A percentile compares a stretch with the other conserved stretches of the same genome.
Evolutionary conservation across 352 stramenopile species (phyloP).

Genomic region (Phytopythium chamaehyphon): DNA sequence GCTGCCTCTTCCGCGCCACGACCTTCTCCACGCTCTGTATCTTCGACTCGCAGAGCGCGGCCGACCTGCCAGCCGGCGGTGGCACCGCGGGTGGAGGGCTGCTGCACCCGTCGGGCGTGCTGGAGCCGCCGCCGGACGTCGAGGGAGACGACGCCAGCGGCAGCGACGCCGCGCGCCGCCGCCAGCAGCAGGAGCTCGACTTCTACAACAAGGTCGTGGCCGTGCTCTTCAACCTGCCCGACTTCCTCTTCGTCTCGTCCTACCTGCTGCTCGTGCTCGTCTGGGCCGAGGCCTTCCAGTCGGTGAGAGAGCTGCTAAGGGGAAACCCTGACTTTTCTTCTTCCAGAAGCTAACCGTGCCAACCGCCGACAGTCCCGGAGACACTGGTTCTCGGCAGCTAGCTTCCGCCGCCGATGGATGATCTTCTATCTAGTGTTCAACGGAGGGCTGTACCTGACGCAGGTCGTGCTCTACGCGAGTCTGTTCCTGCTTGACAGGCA

Average conservation of each 20-base stretch:
- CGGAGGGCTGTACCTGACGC: conserved; percentile 79
- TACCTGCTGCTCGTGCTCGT: conserved; percentile 90
- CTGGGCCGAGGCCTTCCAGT: conserved; percentile 89
- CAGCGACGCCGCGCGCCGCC: conserved; percentile 11
- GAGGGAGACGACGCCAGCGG: conserved; percentile 12
- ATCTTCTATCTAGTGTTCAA: conserved; percentile 93
- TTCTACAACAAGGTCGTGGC: conserved; percentile 91
- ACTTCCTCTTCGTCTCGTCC: conserved; percentile 89
- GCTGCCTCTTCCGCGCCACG: conserved; percentile 80
- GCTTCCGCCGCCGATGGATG: conserved; percentile 87
- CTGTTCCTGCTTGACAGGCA: conserved; percentile 85
- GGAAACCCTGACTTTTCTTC: too few relatives aligned
- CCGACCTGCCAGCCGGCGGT: conserved; percentile 25
- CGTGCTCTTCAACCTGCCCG: conserved; percentile 91
- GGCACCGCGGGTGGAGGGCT: conserved; percentile 17
- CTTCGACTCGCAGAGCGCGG: conserved; percentile 74
- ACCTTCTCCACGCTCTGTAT: conserved; percentile 88
- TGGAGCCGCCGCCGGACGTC: conserved; percentile 9
- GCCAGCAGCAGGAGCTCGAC: conserved; percentile 61
- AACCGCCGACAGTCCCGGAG: conserved; percentile 52
- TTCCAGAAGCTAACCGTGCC: background rate
- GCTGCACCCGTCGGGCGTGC: conserved; percentile 7
- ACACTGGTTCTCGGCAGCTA: conserved; percentile 86
- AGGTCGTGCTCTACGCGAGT: conserved; percentile 86
- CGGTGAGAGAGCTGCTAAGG: conserved; percentile 28